Percentiles rank a stretch among this genome's conserved stretches.
Evolutionary conservation across 2,329 filamentous ascomycete species (phyloP).

Genomic region (Aureobasidium sp.): DNA sequence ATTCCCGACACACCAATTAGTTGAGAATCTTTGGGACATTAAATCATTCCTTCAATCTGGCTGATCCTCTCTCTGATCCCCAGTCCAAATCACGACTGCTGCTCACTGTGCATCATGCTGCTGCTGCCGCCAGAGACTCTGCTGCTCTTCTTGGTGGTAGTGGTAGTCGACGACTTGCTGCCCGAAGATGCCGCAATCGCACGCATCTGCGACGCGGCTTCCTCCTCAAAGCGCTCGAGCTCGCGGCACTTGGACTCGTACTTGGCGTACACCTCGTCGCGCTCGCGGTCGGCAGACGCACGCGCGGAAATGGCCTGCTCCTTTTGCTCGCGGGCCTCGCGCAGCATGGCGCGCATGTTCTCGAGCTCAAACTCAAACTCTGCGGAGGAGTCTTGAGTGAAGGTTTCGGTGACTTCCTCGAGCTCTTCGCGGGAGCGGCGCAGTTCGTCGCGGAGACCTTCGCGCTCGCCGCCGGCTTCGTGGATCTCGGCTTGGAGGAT

Average conservation of each 20-base stretch:
- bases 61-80: not conserved
- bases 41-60: not conserved
- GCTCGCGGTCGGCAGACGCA: constrained; percentile 23
- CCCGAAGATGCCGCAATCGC: not conserved
- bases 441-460: constrained; percentile 22
- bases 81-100: not conserved
- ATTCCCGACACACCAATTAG: not conserved
- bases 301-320: constrained; percentile 27
- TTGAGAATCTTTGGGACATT: not conserved
- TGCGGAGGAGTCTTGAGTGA: constrained; percentile 21
- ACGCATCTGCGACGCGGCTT: not conserved
- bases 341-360: constrained; percentile 23
- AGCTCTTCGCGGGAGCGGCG: constrained; percentile 22
- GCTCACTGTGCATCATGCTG: not conserved
- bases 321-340: constrained; percentile 26
- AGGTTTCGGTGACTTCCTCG: constrained; percentile 25
- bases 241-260: constrained; percentile 26
- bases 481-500: constrained; percentile 23
- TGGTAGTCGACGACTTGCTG: not conserved
- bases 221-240: constrained; percentile 23
- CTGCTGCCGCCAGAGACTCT: not conserved
- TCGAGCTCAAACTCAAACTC: constrained; percentile 28
- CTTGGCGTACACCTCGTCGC: constrained; percentile 22
- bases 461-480: constrained; percentile 21
- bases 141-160: constrained; percentile 12